A percentile compares a stretch with the other conserved stretches of the same genome.
These are phyloP conservation scores for Rosellinia necatrix DNA, from an alignment of 2,329 filamentous ascomycete species.

Conservation along the genomic window DNA sequence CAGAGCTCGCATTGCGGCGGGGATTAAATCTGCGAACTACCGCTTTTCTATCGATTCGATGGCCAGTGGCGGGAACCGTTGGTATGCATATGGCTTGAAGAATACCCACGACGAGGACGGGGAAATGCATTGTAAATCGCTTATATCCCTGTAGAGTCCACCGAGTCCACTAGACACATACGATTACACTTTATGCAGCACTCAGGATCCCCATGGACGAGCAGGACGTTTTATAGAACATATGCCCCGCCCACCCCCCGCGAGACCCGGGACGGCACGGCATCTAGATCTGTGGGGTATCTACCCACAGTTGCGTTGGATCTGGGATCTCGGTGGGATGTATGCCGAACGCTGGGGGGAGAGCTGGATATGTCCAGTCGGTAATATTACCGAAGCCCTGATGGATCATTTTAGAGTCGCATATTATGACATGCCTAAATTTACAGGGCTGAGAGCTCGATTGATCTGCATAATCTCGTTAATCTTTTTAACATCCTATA, in stretches of 20 bases:
- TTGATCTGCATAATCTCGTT: no score
- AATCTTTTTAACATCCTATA: no score
- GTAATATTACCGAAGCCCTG: neutral
- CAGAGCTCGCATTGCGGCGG: conserved; percentile 51
- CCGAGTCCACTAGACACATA: neutral
- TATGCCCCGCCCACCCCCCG: conserved; percentile 26
- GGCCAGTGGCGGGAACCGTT: conserved; percentile 7
- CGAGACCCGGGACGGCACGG: conserved; percentile 20
- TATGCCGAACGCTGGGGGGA: conserved; percentile 19
- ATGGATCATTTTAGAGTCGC: neutral
- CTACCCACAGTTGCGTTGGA: conserved; percentile 8
- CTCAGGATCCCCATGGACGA: no score
- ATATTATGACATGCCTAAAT: neutral
- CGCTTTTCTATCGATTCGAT: conserved; percentile 39
- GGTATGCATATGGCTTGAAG: conserved; percentile 7
- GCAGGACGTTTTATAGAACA: conserved; percentile 13
- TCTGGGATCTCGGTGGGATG: conserved; percentile 27
- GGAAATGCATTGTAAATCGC: conserved; percentile 13
- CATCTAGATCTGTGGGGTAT: conserved; percentile 35
- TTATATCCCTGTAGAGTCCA: neutral
- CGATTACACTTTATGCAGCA: neutral
- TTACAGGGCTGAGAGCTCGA: no score
- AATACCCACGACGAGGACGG: conserved; percentile 1
- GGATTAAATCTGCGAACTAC: conserved; percentile 52
- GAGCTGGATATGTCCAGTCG: neutral